Evolutionary conservation across 163 green algal species (phyloP).

Genomic region (Scenedesmus sp.): DNA sequence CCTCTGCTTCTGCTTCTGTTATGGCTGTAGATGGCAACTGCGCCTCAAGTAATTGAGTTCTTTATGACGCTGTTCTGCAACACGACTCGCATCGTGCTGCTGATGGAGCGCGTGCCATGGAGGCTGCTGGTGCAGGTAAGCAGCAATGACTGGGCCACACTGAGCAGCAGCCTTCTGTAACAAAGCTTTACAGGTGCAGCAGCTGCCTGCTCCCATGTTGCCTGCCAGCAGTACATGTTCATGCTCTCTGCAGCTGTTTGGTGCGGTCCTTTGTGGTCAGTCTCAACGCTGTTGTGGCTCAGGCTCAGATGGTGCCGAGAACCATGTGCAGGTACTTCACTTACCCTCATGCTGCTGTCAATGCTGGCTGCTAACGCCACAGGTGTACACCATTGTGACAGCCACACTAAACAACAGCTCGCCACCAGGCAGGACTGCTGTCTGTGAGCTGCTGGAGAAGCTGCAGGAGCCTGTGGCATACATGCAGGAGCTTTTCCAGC

Average conservation of each 20-base stretch:
- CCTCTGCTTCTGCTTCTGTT: background rate
- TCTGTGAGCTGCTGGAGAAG: slow-evolving; percentile 36
- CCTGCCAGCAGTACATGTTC: background rate
- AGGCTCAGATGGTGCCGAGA: too few species aligned
- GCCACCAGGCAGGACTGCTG: slow-evolving; percentile 27
- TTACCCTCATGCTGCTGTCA: background rate
- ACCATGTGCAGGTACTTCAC: background rate
- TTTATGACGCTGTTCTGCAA: slow-evolving; percentile 52
- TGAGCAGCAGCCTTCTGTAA: background rate
- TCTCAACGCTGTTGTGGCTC: too few species aligned
- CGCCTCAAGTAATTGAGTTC: slow-evolving; percentile 41
- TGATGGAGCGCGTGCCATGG: slow-evolving; percentile 42
- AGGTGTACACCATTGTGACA: slow-evolving; percentile 53
- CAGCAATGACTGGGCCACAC: too few species aligned
- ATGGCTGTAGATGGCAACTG: slow-evolving; percentile 30
- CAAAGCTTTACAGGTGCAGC: background rate
- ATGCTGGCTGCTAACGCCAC: background rate
- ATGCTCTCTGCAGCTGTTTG: background rate
- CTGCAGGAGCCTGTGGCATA: slow-evolving; percentile 33
- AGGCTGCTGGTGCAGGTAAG: slow-evolving; percentile 42
- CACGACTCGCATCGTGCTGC: slow-evolving; percentile 28
- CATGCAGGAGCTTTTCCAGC: slow-evolving; percentile 50
- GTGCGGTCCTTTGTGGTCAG: background rate
- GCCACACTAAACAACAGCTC: background rate
- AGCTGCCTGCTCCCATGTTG: background rate